phyloP scores from a whole-genome alignment of 1,284 basidiomycete genomes.

The Waitea zeae region DNA sequence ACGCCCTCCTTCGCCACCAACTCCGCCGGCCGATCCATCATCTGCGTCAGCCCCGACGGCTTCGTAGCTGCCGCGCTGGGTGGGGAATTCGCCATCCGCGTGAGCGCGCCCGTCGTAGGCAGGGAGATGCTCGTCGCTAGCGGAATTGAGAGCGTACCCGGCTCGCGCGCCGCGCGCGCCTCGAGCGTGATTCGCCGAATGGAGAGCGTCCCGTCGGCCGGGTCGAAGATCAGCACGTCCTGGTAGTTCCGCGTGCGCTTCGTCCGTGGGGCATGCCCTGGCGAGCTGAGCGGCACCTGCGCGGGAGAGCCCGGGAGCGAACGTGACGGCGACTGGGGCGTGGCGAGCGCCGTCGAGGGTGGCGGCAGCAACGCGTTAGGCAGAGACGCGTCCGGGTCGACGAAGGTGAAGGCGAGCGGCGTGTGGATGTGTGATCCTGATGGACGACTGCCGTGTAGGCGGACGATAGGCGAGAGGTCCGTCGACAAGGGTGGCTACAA shows the following conservation, averaged over 20 bases:
- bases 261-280: slow-evolving; percentile 14
- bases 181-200: slow-evolving; percentile 36
- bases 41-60: slow-evolving; percentile 17
- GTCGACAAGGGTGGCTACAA: slow-evolving; percentile 31
- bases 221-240: slow-evolving; percentile 50
- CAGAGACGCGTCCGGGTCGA: slow-evolving; percentile 19
- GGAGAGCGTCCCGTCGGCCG: slow-evolving; percentile 34
- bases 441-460: slow-evolving; percentile 23
- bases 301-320: slow-evolving; percentile 13
- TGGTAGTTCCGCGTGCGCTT: slow-evolving; percentile 29
- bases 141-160: neutral
- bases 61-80: slow-evolving; percentile 5
- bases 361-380: slow-evolving; percentile 23
- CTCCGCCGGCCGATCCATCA: slow-evolving; percentile 19
- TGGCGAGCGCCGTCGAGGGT: slow-evolving; percentile 12
- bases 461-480: slow-evolving; percentile 36
- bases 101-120: slow-evolving; percentile 25
- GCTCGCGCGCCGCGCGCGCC: slow-evolving; percentile 13
- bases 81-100: slow-evolving; percentile 14
- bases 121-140: slow-evolving; percentile 9
- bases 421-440: slow-evolving; percentile 15
- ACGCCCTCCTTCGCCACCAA: slow-evolving; percentile 32
- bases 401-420: slow-evolving; percentile 38
- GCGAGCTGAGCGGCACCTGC: slow-evolving; percentile 18
- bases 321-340: slow-evolving; percentile 6